A percentile compares a stretch with the other conserved stretches of the same genome.
phyloP scores from a whole-genome alignment of 108 stramenopile species.

The Pseudonitzschia pungens region DNA sequence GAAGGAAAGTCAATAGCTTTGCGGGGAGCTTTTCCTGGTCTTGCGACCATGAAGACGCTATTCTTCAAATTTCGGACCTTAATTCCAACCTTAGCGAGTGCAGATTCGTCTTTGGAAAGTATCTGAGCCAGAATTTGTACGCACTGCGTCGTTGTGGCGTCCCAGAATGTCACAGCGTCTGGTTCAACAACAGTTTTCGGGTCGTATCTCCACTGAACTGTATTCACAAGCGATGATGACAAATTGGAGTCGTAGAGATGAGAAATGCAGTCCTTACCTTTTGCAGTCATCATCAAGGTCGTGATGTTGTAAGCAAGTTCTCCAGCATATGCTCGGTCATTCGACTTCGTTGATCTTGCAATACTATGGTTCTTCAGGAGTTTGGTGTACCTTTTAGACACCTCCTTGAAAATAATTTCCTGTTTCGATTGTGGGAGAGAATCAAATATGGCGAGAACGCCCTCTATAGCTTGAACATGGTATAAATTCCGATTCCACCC shows the following conservation, averaged over 20 bases:
- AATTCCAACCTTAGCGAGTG: constrained; percentile 6
- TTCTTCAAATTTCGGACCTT: constrained; percentile 26
- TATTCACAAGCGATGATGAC: constrained; percentile 31
- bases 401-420: constrained; percentile 21
- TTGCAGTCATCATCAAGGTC: constrained; percentile 41
- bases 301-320: constrained; percentile 52
- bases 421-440: constrained; percentile 29
- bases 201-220: constrained; percentile 52
- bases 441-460: constrained; percentile 47
- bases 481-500: constrained; percentile 24
- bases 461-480: constrained; percentile 42
- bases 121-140: constrained; percentile 47
- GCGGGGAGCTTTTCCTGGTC: constrained; percentile 61
- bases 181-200: constrained; percentile 37
- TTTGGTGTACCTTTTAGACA: constrained; percentile 34
- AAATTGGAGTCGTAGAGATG: constrained; percentile 22
- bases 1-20: constrained; percentile 43
- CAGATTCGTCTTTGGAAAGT: constrained; percentile 14
- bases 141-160: constrained; percentile 58
- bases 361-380: constrained; percentile 36
- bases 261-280: constrained; percentile 36
- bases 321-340: constrained; percentile 35
- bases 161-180: constrained; percentile 47
- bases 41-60: constrained; percentile 52
- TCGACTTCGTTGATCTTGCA: constrained; percentile 27